Evolutionary conservation across 306 rosid genomes (phyloP), one percentile per base, ranked within the genome.

Genomic region (Morella rubra): DNA sequence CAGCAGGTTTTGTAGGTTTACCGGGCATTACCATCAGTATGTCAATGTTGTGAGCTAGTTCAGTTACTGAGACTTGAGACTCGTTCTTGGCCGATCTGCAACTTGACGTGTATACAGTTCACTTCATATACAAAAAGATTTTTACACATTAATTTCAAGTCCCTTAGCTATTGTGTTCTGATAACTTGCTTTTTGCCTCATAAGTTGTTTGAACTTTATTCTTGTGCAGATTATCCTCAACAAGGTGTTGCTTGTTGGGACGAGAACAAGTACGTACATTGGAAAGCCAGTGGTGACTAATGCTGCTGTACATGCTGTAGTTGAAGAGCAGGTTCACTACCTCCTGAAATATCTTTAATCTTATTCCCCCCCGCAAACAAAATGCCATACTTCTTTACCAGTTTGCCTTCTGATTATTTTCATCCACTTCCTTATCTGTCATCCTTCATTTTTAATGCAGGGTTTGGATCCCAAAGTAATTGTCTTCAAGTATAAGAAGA

Each of bases 271-370:
- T 47, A 85, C 94, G 75, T 92, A 91, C 85, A 91, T 96, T 73
- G 99, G 99, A 74, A 87, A 85, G 69, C 99, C 99, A 53, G 79
- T 96, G 44, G 99, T 96, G 83, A 92, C 99, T 76, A 89, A 96
- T 84, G 98, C 99, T 44, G 96, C 93, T 27, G 93, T 96, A 32
- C 91, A 96, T 79, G 99, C 99, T 9, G 86, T 93, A 2, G 98
- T 96, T n/a, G 99, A 96, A 84, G 99, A 96, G 65, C 98, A 92
- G 84, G 99, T 67, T 77, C 77, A 75, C 54, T 46, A 52, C 27
- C 22, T 74, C 51, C 41, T 58, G 53, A 56, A 20, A 40, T n/a
- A n/a, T 67, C 69, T 54, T 8, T 78, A 50, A 32, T n/a, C 44
- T 27, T 45, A 46, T 45, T 65, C 72, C 60, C 69, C 16, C 10